phyloP scores from a whole-genome alignment of 140 eudicot genomes.

The Senecio squalidus region DNA sequence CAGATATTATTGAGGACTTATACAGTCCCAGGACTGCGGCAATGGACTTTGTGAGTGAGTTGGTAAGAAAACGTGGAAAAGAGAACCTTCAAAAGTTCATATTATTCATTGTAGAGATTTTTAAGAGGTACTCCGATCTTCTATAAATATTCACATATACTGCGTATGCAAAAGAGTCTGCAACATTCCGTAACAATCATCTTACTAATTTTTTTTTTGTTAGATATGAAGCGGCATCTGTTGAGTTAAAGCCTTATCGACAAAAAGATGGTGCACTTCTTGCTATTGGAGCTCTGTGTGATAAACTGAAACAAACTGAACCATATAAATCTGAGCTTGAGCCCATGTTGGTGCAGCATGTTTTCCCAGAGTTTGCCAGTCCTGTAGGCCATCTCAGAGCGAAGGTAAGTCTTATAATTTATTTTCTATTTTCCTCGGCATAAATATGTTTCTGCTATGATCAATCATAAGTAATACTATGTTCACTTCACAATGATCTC shows the following conservation, averaged over 20 bases:
- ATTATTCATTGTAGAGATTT: conserved; percentile 78
- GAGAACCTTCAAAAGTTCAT: conserved; percentile 90
- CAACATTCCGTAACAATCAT: background rate
- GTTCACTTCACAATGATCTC: background rate
- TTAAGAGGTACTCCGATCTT: conserved; percentile 53
- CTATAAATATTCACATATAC: background rate
- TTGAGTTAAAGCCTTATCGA: background rate
- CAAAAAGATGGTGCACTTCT: background rate
- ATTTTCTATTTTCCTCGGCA: too few relatives aligned
- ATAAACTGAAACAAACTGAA: conserved; percentile 40
- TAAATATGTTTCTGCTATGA: too few relatives aligned
- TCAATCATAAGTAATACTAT: too few relatives aligned
- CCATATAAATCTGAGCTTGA: conserved; percentile 38
- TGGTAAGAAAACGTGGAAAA: conserved; percentile 96
- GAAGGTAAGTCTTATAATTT: conserved; percentile 40
- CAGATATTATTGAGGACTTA: conserved; percentile 94
- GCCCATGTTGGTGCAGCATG: background rate
- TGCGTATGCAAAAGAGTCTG: conserved; percentile 10
- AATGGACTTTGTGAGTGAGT: conserved; percentile 91
- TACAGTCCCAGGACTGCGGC: conserved; percentile 99
- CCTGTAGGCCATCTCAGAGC: conserved; percentile 55
- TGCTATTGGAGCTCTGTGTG: background rate
- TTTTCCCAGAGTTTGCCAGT: background rate
- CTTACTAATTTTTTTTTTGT: background rate
- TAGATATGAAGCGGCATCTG: conserved; percentile 61